Percentiles rank a stretch among this genome's conserved stretches.
Conservation (phyloP, 352 stramenopile species). For the Phytophthora crassamura region DNA sequence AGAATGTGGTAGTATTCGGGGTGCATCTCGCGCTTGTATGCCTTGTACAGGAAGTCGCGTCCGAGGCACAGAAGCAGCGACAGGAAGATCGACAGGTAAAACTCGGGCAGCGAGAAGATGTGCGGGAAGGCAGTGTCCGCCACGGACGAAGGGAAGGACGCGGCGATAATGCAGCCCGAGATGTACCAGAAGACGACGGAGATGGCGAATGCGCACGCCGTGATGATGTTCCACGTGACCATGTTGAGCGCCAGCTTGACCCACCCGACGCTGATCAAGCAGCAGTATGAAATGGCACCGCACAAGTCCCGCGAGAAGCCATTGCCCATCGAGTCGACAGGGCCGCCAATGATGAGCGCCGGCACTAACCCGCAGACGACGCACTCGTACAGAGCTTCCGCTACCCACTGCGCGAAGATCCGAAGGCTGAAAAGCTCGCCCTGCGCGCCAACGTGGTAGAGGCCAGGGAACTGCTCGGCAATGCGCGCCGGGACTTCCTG, state of each 20-base stretch:
- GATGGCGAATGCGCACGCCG: conserved; percentile 52
- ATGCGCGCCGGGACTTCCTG: conserved; percentile 79
- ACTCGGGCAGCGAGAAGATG: conserved; percentile 72
- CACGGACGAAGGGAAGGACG: conserved; percentile 60
- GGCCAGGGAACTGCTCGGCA: conserved; percentile 75
- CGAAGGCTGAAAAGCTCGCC: conserved; percentile 83
- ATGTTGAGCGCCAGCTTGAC: conserved; percentile 86
- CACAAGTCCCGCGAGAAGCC: conserved; percentile 74
- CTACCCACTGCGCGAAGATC: conserved; percentile 86
- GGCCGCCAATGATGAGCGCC: conserved; percentile 55
- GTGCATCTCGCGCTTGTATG: conserved; percentile 83
- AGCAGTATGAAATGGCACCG: conserved; percentile 79
- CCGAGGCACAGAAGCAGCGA: conserved; percentile 74
- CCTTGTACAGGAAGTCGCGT: conserved; percentile 85
- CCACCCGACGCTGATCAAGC: conserved; percentile 83
- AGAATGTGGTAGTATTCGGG: conserved; percentile 91
- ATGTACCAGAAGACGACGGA: conserved; percentile 85
- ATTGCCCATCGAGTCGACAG: conserved; percentile 67
- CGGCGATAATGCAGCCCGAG: conserved; percentile 67
- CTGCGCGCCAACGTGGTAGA: conserved; percentile 84
- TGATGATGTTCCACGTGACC: conserved; percentile 82
- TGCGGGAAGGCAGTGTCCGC: conserved; percentile 82
- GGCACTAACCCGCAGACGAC: conserved; percentile 74
- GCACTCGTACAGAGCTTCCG: conserved; percentile 82
- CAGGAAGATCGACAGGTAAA: conserved; percentile 83